Conservation (phyloP, 2,329 filamentous ascomycete genomes). For the Ophiostoma angusticollis region DNA sequence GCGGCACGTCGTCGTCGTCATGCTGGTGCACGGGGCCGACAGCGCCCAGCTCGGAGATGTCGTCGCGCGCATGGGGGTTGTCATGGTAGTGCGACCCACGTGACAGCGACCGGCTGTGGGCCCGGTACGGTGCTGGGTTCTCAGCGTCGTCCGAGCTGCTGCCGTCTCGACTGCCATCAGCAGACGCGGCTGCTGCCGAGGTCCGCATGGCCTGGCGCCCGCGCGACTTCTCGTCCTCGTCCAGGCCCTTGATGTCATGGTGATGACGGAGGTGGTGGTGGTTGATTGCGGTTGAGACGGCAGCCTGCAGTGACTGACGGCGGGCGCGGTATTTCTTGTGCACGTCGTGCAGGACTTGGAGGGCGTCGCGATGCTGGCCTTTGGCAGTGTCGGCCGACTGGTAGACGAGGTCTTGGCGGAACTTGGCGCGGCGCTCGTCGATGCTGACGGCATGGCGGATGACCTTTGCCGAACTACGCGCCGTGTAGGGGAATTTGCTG, state of each 20-base stretch:
- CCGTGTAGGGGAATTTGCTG: conserved; percentile 61
- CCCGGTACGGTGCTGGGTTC: conserved; percentile 29
- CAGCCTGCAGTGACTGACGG: conserved; percentile 4
- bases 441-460: conserved; percentile 60
- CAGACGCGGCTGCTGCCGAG: not conserved
- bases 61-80: not conserved
- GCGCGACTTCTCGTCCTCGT: not conserved
- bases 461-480: conserved; percentile 42
- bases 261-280: not conserved
- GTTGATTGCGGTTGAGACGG: conserved; percentile 1
- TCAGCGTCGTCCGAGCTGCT: conserved; percentile 7
- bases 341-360: conserved; percentile 17
- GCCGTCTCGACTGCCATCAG: not conserved
- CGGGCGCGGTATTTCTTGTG: conserved; percentile 25
- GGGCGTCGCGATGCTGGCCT: conserved; percentile 13
- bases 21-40: conserved; percentile 18
- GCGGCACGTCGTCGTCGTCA: conserved; percentile 36
- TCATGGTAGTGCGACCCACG: conserved; percentile 16
- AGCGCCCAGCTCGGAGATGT: conserved; percentile 10
- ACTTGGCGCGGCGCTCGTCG: conserved; percentile 59
- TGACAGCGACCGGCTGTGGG: conserved; percentile 23
- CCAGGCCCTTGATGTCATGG: not conserved
- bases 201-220: conserved; percentile 9
- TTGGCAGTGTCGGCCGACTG: conserved; percentile 23
- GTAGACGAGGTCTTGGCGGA: conserved; percentile 56